A percentile compares a stretch with the other conserved stretches of the same genome.
phyloP scores from a whole-genome alignment of 2,329 filamentous ascomycete species.

The Paracorniculantispora psalliotae region DNA sequence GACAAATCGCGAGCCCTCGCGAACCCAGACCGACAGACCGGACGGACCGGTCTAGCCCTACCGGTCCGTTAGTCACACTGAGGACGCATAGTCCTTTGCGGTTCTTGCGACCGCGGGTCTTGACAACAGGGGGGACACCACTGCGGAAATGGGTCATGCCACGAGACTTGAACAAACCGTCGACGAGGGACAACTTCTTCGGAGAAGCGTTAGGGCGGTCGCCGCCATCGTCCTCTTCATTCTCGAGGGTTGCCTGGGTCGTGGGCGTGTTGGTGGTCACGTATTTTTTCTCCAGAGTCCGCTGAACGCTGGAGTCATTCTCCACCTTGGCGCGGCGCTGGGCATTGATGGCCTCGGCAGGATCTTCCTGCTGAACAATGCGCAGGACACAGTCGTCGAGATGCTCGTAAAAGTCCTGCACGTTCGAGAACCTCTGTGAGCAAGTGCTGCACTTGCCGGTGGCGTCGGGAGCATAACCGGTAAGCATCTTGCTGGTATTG shows the following conservation, averaged over 20 bases:
- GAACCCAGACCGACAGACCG: too few relatives aligned
- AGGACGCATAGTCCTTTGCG: slow-evolving; percentile 87
- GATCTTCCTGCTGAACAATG: slow-evolving; percentile 68
- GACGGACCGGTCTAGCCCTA: too few relatives aligned
- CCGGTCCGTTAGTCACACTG: too few relatives aligned
- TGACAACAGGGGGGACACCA: slow-evolving; percentile 55
- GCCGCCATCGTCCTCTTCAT: slow-evolving; percentile 48
- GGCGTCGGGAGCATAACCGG: slow-evolving; percentile 68
- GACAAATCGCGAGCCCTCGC: too few relatives aligned
- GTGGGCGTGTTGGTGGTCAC: slow-evolving; percentile 43
- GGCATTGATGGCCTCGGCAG: slow-evolving; percentile 63
- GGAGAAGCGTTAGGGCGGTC: slow-evolving; percentile 46
- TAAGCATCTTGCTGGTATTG: slow-evolving; percentile 57
- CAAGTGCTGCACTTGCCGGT: slow-evolving; percentile 96
- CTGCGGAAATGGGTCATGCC: slow-evolving; percentile 76
- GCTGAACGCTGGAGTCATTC: slow-evolving; percentile 56
- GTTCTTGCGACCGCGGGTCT: slow-evolving; percentile 73
- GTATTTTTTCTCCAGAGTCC: slow-evolving; percentile 61
- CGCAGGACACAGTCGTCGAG: slow-evolving; percentile 71
- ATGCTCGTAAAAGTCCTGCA: slow-evolving; percentile 98
- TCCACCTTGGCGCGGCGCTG: slow-evolving; percentile 61
- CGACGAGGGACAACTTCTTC: slow-evolving; percentile 51
- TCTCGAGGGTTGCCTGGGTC: slow-evolving; percentile 35
- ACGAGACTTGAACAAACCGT: slow-evolving; percentile 60
- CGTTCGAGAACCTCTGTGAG: slow-evolving; percentile 81